A percentile compares a stretch with the other conserved stretches of the same genome.
Conservation (phyloP, 169 alveolate genomes). For the Sarcocystis neurona region DNA sequence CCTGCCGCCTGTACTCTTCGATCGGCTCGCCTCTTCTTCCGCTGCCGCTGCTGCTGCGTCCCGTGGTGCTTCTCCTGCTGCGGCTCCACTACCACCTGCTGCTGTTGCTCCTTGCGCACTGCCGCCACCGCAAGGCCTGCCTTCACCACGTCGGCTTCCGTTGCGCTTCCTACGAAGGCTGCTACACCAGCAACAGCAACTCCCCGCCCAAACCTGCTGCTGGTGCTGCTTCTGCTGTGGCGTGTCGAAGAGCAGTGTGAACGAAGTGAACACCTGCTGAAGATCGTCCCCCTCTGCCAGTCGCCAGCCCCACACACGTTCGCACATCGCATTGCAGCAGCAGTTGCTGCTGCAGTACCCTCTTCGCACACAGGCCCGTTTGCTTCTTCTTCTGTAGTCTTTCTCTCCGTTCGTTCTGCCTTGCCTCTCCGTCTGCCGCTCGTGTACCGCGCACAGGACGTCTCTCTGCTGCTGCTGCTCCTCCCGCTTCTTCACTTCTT, state of each 20-base stretch:
- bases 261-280: constrained; percentile 20
- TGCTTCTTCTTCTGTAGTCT: no score
- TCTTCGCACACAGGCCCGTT: no score
- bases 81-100: no score
- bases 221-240: constrained; percentile 9
- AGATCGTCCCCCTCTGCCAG: constrained; percentile 56
- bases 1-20: not conserved
- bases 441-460: no score
- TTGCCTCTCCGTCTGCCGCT: not conserved
- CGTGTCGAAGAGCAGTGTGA: not conserved
- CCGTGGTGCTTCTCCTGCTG: not conserved
- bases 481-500: no score
- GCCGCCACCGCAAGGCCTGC: no score
- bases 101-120: no score
- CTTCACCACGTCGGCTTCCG: no score
- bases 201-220: not conserved
- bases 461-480: no score
- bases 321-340: not conserved
- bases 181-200: no score
- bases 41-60: not conserved
- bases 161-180: not conserved
- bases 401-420: not conserved
- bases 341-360: no score
- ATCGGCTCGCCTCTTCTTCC: not conserved
- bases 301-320: constrained; percentile 53